These are phyloP conservation scores for Fusarium citri DNA, from an alignment of 2,329 filamentous ascomycete genomes.

Conservation along the genomic window DNA sequence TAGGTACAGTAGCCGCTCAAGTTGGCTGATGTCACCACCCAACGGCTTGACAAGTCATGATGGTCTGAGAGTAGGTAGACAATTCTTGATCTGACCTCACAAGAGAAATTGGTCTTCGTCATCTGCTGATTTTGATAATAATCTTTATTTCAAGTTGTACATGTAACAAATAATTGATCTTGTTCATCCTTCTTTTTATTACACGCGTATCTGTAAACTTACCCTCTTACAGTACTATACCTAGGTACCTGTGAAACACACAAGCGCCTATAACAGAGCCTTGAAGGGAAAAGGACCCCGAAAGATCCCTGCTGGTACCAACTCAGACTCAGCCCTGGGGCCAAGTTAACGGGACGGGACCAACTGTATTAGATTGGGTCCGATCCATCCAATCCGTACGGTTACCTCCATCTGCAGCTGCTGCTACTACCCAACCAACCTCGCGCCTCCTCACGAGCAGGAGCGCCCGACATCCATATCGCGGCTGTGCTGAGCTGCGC, in stretches of 20 bases:
- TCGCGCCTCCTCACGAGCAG: constrained; percentile 30
- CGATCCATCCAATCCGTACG: constrained; percentile 2
- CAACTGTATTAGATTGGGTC: not conserved
- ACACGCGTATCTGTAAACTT: not conserved
- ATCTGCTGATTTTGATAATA: constrained; percentile 4
- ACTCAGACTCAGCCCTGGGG: constrained; percentile 35
- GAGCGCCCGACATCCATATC: constrained; percentile 30
- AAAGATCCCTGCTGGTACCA: constrained; percentile 37
- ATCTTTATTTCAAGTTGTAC: not conserved
- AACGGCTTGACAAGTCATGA: constrained; percentile 29
- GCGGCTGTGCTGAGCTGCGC: constrained; percentile 27
- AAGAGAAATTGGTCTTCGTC: not conserved
- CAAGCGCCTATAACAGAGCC: constrained; percentile 18
- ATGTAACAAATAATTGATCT: constrained; percentile 2
- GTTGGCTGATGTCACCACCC: constrained; percentile 35
- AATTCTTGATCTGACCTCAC: constrained; percentile 36
- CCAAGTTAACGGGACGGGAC: constrained; percentile 28
- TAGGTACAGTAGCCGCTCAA: constrained; percentile 24
- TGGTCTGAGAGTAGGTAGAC: constrained; percentile 1
- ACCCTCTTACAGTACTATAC: not conserved
- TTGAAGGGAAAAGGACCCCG: constrained; percentile 14
- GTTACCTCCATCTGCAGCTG: not conserved
- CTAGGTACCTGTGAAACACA: constrained; percentile 23
- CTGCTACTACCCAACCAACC: constrained; percentile 34
- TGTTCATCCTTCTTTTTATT: constrained; percentile 4